Base-by-base conservation (phyloP, 2,329 filamentous ascomycete species). In the Aspergillus puulaauensis region DNA sequence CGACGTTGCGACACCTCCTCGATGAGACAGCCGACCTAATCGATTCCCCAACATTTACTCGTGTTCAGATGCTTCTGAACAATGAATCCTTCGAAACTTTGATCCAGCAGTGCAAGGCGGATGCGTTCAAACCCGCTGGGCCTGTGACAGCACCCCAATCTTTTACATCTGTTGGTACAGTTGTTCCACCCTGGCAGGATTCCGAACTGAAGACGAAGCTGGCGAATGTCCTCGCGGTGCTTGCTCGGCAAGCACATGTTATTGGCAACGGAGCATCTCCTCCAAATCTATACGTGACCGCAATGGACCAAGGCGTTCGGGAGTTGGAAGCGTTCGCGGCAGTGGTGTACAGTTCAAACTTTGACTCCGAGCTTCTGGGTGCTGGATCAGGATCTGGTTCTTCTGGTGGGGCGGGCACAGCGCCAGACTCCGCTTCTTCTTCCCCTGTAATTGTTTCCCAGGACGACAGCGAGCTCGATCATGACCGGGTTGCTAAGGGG, bases 1-100 rank as follows among this genome's bases (percentile, higher is more conserved):
- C 71, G 6, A 84, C 87, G 1, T 84, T 99, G 56, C 87, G 93
- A 56, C 88, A 90, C 57, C 84, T 99, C 19, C 84, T 99, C 1
- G 93, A 99, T 72, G 95, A 99, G 79, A 98, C 95, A 2, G 90
- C 93, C 40, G 95, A 99, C 72, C 84, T 99, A 23, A 88, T 98
- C 70, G 95, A 99, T 70, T 97, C 95, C 1, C 95, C 95, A 0
- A 85, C 90, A 37, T 98, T 98, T 75, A 85, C 88, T 0, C 89
- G 92, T 68, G 92, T 99, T 37, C 83, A 97, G 45, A 91, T 89
- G 2, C 86, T 90, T 57, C 83, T 97, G 56, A 89, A 98, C 59
- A 93, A 98, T 73, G 84, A 91, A 46, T 90, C 88, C 54, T 99
- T 97, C 77, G 90, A 90, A 3, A 85, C 89, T 23, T 83, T 99